These are phyloP conservation scores for Pharnaceum exiguum DNA, from an alignment of 148 eudicot species.

Conservation along the genomic window DNA sequence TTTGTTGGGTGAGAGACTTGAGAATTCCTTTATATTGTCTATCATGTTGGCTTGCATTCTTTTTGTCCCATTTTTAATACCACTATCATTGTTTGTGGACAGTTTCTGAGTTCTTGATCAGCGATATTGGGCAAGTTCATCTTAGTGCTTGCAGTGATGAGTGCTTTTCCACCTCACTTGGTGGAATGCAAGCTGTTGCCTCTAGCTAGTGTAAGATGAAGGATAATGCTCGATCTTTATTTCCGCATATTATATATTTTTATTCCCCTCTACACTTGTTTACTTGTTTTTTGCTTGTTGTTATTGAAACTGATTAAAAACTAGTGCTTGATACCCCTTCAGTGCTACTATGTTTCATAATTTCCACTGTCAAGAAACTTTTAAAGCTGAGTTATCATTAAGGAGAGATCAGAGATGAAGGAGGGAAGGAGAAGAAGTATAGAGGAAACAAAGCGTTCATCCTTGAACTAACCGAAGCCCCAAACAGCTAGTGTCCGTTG, in stretches of 20 bases:
- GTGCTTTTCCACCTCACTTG: slow-evolving; percentile 5
- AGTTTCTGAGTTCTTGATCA: too few species aligned
- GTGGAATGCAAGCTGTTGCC: slow-evolving; percentile 14
- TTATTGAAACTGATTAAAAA: slow-evolving; percentile 18
- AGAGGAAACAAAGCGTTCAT: too few species aligned
- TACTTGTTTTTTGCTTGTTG: slow-evolving; percentile 12
- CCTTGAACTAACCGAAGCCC: too few species aligned
- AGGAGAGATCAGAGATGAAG: neutral
- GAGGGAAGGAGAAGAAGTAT: too few species aligned
- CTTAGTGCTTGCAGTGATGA: neutral
- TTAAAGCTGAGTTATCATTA: slow-evolving; percentile 4
- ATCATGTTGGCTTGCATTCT: too few species aligned
- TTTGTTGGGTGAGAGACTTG: too few species aligned
- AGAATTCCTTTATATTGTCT: too few species aligned
- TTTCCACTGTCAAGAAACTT: neutral
- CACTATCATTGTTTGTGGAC: too few species aligned
- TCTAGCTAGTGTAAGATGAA: neutral
- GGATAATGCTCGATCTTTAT: neutral
- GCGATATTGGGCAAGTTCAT: too few species aligned
- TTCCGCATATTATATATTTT: too few species aligned
- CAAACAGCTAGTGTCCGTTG: too few species aligned
- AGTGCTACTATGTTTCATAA: neutral
- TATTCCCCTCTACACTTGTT: neutral
- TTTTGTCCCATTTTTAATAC: too few species aligned
- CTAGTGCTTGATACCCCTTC: neutral